Evolutionary conservation across 306 rosid genomes (phyloP), one percentile per base, ranked within the genome.

Genomic region (Medicago ruthenica): DNA sequence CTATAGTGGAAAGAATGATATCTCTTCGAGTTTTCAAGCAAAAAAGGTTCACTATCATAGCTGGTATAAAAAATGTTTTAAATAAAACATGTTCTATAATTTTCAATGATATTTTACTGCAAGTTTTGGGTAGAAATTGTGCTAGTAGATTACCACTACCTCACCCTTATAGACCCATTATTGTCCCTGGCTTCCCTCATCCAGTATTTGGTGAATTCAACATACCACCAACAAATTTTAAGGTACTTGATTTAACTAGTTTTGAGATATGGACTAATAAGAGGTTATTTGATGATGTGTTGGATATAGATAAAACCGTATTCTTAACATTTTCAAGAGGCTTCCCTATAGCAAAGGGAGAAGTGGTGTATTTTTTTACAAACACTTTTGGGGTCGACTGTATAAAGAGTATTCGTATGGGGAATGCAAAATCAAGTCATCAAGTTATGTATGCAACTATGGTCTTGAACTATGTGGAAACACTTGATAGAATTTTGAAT

Each of bases 291-390:
- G 84, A 54, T 50, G 75, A 16, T 15, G 62, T 76, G 9, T 22
- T 67, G 0, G 86, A 77, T 21, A 88, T 83, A 7, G 92, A 85
- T 11, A 86, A 82, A 81, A 84, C 92, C 1, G n/a, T 91, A 86
- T 89, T 89, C 18, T 65, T 91, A 22, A 91, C 93, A 16, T 91
- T 91, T 63, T 91, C 93, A 0, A 76, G 86, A 66, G 92, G 96
- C 0, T 89, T 84, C 41, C 92, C 89, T 0, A 90, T 91, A 27
- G 34, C 55, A 8, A 66, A 76, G 27, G 73, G 66, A 0, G 93
- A 89, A 41, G 88, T 86, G 63, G 75, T 15, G 41, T 17, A 73
- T 51, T 20, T 77, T 0, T 89, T 89, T 22, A 68, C 66, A 2
- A 34, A 8, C 2, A 17, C 3, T 0, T 81, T 51, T 51, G 89